phyloP scores from a whole-genome alignment of 75 land plant genomes.

The Gnetum montanum region DNA sequence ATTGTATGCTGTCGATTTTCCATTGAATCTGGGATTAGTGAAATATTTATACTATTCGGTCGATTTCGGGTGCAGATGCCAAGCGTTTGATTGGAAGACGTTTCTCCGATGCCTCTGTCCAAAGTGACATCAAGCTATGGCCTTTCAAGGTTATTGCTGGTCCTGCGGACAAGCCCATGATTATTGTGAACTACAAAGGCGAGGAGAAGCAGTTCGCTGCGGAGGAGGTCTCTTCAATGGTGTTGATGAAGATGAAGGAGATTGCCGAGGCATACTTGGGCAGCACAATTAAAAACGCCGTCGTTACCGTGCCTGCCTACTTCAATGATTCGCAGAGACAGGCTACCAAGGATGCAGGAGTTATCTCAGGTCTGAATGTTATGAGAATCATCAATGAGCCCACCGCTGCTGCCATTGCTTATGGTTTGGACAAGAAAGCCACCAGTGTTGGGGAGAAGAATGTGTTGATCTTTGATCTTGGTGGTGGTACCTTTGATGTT shows the following conservation, averaged over 20 bases:
- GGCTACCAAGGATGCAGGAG: slow-evolving; percentile 11
- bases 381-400: slow-evolving; percentile 36
- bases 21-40: neutral
- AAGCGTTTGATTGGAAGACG: slow-evolving; percentile 30
- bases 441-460: slow-evolving; percentile 64
- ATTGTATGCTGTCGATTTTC: neutral
- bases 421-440: slow-evolving; percentile 74
- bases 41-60: too few species aligned
- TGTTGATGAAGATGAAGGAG: slow-evolving; percentile 26
- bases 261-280: slow-evolving; percentile 30
- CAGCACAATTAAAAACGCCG: slow-evolving; percentile 18
- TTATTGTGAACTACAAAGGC: slow-evolving; percentile 20
- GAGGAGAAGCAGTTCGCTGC: slow-evolving; percentile 26
- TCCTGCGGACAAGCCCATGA: slow-evolving; percentile 28
- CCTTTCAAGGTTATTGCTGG: slow-evolving; percentile 33
- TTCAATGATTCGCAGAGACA: slow-evolving; percentile 8
- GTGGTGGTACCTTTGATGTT: slow-evolving; percentile 77
- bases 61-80: slow-evolving; percentile 16
- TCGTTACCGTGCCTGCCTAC: slow-evolving; percentile 11
- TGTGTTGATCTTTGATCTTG: slow-evolving; percentile 53
- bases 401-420: slow-evolving; percentile 75
- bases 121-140: slow-evolving; percentile 20
- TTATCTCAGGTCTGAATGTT: slow-evolving; percentile 10
- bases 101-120: slow-evolving; percentile 17
- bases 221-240: slow-evolving; percentile 30